phyloP scores from a whole-genome alignment of 1,284 basidiomycete species.

The Melanopsichium pennsylvanicum region DNA sequence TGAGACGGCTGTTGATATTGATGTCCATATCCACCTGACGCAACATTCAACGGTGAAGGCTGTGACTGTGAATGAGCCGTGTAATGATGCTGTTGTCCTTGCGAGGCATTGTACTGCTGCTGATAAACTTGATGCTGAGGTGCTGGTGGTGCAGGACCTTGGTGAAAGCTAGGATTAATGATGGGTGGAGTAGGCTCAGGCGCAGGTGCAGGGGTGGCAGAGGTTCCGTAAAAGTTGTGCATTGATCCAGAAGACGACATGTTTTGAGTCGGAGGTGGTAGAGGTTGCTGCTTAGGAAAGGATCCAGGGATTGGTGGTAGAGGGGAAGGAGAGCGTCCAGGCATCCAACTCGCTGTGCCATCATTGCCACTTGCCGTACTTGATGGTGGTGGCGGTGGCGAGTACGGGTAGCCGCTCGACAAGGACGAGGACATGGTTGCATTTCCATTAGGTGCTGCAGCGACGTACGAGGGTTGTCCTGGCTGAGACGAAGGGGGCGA shows the following conservation, averaged over 20 bases:
- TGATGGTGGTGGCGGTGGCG: conserved; percentile 14
- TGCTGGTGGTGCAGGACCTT: too few species aligned
- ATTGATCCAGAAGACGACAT: background rate
- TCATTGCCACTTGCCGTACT: background rate
- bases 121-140: too few species aligned
- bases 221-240: conserved; percentile 12
- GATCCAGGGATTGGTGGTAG: conserved; percentile 22
- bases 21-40: background rate
- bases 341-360: conserved; percentile 9
- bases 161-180: too few species aligned
- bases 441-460: conserved; percentile 4
- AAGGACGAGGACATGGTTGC: conserved; percentile 4
- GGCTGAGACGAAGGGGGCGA: conserved; percentile 10
- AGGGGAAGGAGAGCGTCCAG: conserved; percentile 23
- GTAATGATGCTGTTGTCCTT: too few species aligned
- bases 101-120: too few species aligned
- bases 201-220: background rate
- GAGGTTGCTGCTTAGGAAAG: conserved; percentile 9
- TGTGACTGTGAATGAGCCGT: too few species aligned
- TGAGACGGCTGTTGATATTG: conserved; percentile 1
- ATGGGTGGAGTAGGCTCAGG: conserved; percentile 1
- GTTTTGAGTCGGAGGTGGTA: background rate
- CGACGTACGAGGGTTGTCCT: conserved; percentile 10
- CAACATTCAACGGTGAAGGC: too few species aligned
- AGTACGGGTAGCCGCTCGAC: conserved; percentile 35